Percentiles rank a stretch among this genome's conserved stretches.
Evolutionary conservation across 2,329 filamentous ascomycete genomes (phyloP).

Genomic region (Cercospora berteroae): DNA sequence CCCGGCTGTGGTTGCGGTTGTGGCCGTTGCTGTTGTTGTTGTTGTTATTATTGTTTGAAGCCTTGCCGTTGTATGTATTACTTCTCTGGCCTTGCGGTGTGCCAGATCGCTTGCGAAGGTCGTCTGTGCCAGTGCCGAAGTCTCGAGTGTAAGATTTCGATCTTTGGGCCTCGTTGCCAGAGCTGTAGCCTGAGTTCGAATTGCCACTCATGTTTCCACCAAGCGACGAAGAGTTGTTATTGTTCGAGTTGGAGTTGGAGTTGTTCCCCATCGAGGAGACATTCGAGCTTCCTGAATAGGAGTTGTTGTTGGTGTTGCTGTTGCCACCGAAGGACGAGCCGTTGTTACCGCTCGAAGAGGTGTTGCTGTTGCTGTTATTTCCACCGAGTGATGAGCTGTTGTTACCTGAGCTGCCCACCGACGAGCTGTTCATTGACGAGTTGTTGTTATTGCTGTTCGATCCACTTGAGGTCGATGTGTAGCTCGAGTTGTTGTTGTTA

Average conservation of each 20-base stretch:
- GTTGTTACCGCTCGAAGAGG: conserved; percentile 3
- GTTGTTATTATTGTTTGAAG: conserved; percentile 5
- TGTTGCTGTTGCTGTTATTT: neutral
- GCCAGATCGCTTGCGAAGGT: conserved; percentile 8
- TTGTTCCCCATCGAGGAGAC: conserved; percentile 2
- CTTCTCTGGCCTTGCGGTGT: conserved; percentile 2
- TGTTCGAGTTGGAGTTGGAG: neutral
- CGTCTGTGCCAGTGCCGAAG: conserved; percentile 15
- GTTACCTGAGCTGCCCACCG: neutral
- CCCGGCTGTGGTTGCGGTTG: conserved; percentile 7
- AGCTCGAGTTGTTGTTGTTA: conserved; percentile 5
- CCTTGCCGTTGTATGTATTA: conserved; percentile 11
- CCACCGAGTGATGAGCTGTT: conserved; percentile 9
- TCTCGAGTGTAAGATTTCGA: conserved; percentile 16
- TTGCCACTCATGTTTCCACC: neutral
- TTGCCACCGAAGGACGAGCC: neutral
- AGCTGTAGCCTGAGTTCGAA: conserved; percentile 3
- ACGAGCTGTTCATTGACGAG: conserved; percentile 1
- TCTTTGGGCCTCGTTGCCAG: conserved; percentile 12
- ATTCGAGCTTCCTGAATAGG: neutral
- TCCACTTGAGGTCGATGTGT: conserved; percentile 6
- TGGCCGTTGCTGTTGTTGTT: neutral
- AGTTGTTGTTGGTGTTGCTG: conserved; percentile 11
- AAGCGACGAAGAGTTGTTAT: neutral
- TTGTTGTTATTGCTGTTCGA: conserved; percentile 9